Conservation (phyloP, 306 rosid genomes). For the Hippophae gyantsensis region DNA sequence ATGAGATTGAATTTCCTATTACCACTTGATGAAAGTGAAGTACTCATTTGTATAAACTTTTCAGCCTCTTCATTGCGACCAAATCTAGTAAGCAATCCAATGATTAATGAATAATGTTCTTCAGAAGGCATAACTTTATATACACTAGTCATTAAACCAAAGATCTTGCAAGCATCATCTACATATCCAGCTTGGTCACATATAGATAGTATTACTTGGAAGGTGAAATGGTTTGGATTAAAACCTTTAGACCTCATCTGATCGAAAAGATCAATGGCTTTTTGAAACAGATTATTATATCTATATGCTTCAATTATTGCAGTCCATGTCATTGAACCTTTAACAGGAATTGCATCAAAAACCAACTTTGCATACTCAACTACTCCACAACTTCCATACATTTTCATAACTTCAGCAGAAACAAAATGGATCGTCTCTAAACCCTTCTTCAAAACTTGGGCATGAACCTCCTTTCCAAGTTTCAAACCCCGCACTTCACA, state of each 20-base stretch:
- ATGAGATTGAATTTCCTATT: slow-evolving; percentile 7
- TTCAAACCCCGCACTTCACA: slow-evolving; percentile 35
- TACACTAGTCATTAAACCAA: slow-evolving; percentile 37
- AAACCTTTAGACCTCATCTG: slow-evolving; percentile 34
- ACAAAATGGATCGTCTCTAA: slow-evolving; percentile 44
- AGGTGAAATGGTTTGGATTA: slow-evolving; percentile 58
- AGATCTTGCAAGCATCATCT: slow-evolving; percentile 48
- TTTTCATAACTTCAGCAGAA: slow-evolving; percentile 47
- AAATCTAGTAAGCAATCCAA: slow-evolving; percentile 43
- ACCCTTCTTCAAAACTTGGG: slow-evolving; percentile 50
- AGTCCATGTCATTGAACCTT: slow-evolving; percentile 78
- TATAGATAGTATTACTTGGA: slow-evolving; percentile 45
- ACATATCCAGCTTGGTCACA: slow-evolving; percentile 64
- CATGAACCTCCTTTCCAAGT: slow-evolving; percentile 76
- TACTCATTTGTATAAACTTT: slow-evolving; percentile 38
- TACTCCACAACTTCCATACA: slow-evolving; percentile 55
- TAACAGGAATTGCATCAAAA: slow-evolving; percentile 42
- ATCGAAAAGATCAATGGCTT: slow-evolving; percentile 49
- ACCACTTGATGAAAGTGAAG: slow-evolving; percentile 20
- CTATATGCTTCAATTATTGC: slow-evolving; percentile 63
- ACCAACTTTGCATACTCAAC: slow-evolving; percentile 37
- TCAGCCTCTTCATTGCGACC: slow-evolving; percentile 54
- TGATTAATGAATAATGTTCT: slow-evolving; percentile 39
- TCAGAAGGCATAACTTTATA: slow-evolving; percentile 45
- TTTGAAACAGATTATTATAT: slow-evolving; percentile 32